Evolutionary conservation across 2,329 filamentous ascomycete species (phyloP).

Genomic region (Fusarium sp.): DNA sequence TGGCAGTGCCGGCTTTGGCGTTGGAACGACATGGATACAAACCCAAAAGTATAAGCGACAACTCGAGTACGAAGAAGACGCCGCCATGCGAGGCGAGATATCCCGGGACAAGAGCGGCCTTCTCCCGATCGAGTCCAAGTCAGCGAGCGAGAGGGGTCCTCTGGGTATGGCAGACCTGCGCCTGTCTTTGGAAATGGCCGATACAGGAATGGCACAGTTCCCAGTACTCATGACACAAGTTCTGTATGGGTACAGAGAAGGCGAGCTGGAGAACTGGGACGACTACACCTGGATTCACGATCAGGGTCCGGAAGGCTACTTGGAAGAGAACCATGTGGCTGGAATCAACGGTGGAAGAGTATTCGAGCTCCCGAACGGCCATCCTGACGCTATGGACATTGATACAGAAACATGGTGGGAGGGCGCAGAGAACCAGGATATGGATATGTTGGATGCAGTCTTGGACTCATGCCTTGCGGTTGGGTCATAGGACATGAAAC

Average conservation of each 20-base stretch:
- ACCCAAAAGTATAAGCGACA: slow-evolving; percentile 82
- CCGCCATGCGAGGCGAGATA: slow-evolving; percentile 78
- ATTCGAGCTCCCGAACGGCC: slow-evolving; percentile 59
- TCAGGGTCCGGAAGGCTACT: slow-evolving; percentile 40
- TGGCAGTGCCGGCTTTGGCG: slow-evolving; percentile 71
- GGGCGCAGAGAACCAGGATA: slow-evolving; percentile 65
- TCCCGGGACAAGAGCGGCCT: slow-evolving; percentile 80
- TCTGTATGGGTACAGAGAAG: slow-evolving; percentile 77
- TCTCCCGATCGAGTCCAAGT: slow-evolving; percentile 83
- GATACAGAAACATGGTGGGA: slow-evolving; percentile 72
- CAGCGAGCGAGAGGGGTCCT: slow-evolving; percentile 76
- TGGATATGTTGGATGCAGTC: slow-evolving; percentile 64
- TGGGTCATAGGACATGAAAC: slow-evolving; percentile 47
- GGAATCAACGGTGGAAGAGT: slow-evolving; percentile 52
- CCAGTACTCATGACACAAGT: slow-evolving; percentile 79
- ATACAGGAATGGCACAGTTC: slow-evolving; percentile 81
- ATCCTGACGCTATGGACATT: slow-evolving; percentile 69
- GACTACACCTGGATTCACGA: slow-evolving; percentile 68
- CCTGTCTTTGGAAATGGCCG: slow-evolving; percentile 79
- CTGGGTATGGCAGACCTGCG: slow-evolving; percentile 83
- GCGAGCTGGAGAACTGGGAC: slow-evolving; percentile 76
- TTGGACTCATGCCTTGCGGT: slow-evolving; percentile 68
- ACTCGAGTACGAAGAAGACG: slow-evolving; percentile 80
- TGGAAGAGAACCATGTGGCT: slow-evolving; percentile 46
- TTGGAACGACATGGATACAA: slow-evolving; percentile 78